Conservation (phyloP, 2,329 filamentous ascomycete genomes). For the Myriosclerotinia duriaeana region DNA sequence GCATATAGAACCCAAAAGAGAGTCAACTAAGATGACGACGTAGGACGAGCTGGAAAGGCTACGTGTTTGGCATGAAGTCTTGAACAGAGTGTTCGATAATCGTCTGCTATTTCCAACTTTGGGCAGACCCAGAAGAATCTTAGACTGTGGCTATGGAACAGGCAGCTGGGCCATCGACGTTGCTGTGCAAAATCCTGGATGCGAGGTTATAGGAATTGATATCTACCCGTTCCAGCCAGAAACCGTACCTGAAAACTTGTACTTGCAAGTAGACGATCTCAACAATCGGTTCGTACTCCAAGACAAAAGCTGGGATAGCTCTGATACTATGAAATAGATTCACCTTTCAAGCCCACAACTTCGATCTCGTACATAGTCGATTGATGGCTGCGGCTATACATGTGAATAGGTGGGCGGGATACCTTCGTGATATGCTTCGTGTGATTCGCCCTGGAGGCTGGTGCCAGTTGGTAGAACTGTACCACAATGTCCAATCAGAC, state of each 20-base stretch:
- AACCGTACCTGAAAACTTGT: slow-evolving; percentile 63
- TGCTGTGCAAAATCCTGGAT: slow-evolving; percentile 61
- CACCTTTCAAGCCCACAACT: slow-evolving; percentile 67
- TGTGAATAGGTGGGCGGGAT: slow-evolving; percentile 66
- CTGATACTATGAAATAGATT: slow-evolving; percentile 47
- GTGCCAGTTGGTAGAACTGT: slow-evolving; percentile 86
- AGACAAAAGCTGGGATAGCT: neutral
- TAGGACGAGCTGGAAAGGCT: slow-evolving; percentile 69
- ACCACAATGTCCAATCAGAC: slow-evolving; percentile 81
- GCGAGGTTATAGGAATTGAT: slow-evolving; percentile 70
- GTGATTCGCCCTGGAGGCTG: slow-evolving; percentile 75
- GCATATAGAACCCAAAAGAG: neutral
- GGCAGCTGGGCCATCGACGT: slow-evolving; percentile 69
- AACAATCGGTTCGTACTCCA: slow-evolving; percentile 55
- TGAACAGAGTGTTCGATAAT: slow-evolving; percentile 63
- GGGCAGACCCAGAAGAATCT: slow-evolving; percentile 54
- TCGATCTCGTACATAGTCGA: slow-evolving; percentile 74
- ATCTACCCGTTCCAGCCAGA: slow-evolving; percentile 69
- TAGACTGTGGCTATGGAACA: slow-evolving; percentile 74
- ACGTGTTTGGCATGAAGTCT: slow-evolving; percentile 60
- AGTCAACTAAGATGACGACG: slow-evolving; percentile 17
- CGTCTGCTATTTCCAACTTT: slow-evolving; percentile 70
- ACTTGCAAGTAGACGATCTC: slow-evolving; percentile 62
- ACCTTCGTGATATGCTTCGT: slow-evolving; percentile 72
- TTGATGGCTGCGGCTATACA: slow-evolving; percentile 38